phyloP scores from a whole-genome alignment of 345 rosid genomes.

The Physaria fendleri region DNA sequence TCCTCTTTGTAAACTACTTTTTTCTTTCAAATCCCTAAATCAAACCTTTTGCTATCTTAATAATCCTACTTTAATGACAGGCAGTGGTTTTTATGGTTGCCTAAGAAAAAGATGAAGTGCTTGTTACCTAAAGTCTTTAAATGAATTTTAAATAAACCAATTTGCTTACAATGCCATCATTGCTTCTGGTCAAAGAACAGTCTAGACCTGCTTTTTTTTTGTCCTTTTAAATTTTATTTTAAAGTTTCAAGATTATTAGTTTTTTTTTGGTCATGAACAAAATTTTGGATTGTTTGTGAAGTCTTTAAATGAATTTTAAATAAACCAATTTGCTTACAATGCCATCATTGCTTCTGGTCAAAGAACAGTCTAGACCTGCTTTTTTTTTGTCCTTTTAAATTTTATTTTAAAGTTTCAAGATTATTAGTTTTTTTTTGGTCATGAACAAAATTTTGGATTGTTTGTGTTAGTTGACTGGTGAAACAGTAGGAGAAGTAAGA shows the following conservation, averaged over 20 bases:
- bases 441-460: slow-evolving; percentile 3
- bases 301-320: slow-evolving; percentile 1
- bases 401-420: slow-evolving; percentile 15
- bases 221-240: slow-evolving; percentile 14
- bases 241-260: slow-evolving; percentile 13
- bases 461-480: slow-evolving; percentile 83
- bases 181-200: slow-evolving; percentile 33
- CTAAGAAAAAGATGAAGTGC: slow-evolving; percentile 1
- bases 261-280: too few relatives aligned
- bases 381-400: slow-evolving; percentile 8
- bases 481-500: slow-evolving; percentile 97
- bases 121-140: slow-evolving; percentile 15
- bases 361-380: slow-evolving; percentile 31
- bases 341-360: slow-evolving; percentile 33
- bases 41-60: not conserved
- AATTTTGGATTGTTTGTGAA: slow-evolving; percentile 20
- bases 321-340: slow-evolving; percentile 20
- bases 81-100: not conserved
- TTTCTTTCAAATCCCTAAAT: not conserved
- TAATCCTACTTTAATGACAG: not conserved
- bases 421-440: not conserved
- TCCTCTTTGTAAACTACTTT: slow-evolving; percentile 10
- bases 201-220: slow-evolving; percentile 21
- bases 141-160: slow-evolving; percentile 10
- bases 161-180: slow-evolving; percentile 27